Evolutionary conservation across 2,329 filamentous ascomycete genomes (phyloP), one percentile per base, ranked within the genome.

Genomic region (Trichoderma koningiopsis): DNA sequence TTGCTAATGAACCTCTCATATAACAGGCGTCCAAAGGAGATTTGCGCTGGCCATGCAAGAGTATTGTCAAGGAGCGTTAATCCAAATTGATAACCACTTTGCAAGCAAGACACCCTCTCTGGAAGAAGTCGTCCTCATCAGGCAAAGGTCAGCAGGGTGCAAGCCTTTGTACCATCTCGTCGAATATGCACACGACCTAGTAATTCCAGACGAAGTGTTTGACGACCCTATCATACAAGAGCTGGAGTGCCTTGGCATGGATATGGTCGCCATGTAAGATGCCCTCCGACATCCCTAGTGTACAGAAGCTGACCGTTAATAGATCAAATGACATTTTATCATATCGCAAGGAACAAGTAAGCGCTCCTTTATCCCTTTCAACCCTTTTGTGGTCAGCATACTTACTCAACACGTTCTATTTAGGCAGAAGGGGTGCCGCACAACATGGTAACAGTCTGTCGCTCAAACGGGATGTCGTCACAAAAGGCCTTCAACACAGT

Each of bases 301-400:
- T 2, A 13, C 47, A 47, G 19, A 22, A 19, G 11, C 40, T 43
- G 13, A 55, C 49, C 5, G n/a, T 56, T 35, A 14, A 6, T 10
- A 74, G 73, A 29, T 67, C 73, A 10, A 74, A 74, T 37, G 73
- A 74, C 40, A 73, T 74, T 13, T 19, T 74, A 11, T 74, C 73
- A 5, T 74, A 74, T 47, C 53, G 53, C 3, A 74, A 74, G 55
- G 73, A 74, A 71, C 68, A 74, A 67, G 64, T 59, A 5, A 72
- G 72, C 56, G n/a, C 64, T 43, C 3, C 4, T 24, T 43, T 14
- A 55, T 40, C 13, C 8, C 19, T 33, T 11, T 4, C 24, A 5
- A 6, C 5, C 31, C 4, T 40, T 67, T 33, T 14, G 29, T 31
- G 3, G 16, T 7, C n/a, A 31, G 14, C 29, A 37, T 29, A 13